A percentile compares a stretch with the other conserved stretches of the same genome.
These are phyloP conservation scores for Colletotrichum musicola DNA, from an alignment of 2,329 filamentous ascomycete genomes.

Conservation along the genomic window DNA sequence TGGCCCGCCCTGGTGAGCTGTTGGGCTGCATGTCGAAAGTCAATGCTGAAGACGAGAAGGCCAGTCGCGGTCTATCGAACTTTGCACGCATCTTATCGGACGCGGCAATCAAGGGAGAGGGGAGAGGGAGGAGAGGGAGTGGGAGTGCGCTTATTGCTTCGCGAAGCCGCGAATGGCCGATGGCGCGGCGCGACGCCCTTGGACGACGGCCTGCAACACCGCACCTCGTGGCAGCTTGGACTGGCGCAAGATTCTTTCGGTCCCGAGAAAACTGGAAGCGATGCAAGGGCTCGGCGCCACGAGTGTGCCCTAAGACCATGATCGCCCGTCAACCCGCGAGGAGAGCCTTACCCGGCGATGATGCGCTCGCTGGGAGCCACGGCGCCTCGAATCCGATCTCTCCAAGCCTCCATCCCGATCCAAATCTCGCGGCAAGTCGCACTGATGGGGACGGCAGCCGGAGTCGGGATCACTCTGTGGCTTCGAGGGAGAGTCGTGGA, in stretches of 20 bases:
- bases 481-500: neutral
- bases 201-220: neutral
- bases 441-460: conserved; percentile 6
- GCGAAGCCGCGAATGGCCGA: conserved; percentile 25
- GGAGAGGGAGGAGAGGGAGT: too few relatives aligned
- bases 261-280: conserved; percentile 2
- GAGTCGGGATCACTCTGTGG: neutral
- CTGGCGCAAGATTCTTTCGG: conserved; percentile 15
- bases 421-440: conserved; percentile 16
- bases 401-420: neutral
- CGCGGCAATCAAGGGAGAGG: neutral
- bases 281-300: conserved; percentile 33
- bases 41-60: conserved; percentile 4
- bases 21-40: conserved; percentile 6
- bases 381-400: conserved; percentile 24
- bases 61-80: neutral
- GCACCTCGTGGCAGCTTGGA: conserved; percentile 7
- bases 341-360: neutral
- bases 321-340: conserved; percentile 29
- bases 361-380: conserved; percentile 11
- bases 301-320: conserved; percentile 9
- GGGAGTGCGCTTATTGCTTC: neutral
- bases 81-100: neutral
- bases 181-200: neutral
- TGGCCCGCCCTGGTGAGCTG: neutral